Percentiles rank a stretch among this genome's conserved stretches.
These are phyloP conservation scores for Juncus effusus DNA, from an alignment of 176 grass and related monocot species.

Conservation along the genomic window DNA sequence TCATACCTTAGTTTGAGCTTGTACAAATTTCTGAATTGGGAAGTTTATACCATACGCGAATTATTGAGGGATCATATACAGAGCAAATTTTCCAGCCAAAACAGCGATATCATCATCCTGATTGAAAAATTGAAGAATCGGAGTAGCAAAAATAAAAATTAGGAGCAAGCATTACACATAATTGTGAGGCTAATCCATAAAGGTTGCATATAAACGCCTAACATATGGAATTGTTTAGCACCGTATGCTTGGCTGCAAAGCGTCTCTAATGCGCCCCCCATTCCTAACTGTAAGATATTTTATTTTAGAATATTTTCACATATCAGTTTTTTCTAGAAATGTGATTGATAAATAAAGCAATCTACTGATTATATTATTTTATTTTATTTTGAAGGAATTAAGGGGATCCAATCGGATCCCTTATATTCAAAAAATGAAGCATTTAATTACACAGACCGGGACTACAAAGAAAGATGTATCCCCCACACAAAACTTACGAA, in stretches of 20 bases:
- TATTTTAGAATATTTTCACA: too few species aligned
- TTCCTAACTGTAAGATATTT: constrained; percentile 36
- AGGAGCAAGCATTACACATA: constrained; percentile 38
- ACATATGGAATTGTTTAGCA: constrained; percentile 49
- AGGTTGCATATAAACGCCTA: constrained; percentile 63
- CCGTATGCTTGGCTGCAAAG: constrained; percentile 71
- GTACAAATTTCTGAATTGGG: constrained; percentile 69
- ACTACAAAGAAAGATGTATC: too few species aligned
- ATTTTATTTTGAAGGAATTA: too few species aligned
- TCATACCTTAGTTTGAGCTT: constrained; percentile 32
- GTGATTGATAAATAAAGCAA: too few species aligned
- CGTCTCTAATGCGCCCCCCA: constrained; percentile 71
- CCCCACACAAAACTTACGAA: too few species aligned
- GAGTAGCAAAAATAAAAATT: constrained; percentile 43
- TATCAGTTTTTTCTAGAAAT: too few species aligned
- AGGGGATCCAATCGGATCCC: too few species aligned
- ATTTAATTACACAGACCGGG: too few species aligned
- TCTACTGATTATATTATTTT: too few species aligned
- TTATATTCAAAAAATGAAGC: too few species aligned
- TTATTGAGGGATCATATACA: constrained; percentile 48
- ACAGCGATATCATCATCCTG: constrained; percentile 38
- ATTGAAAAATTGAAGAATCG: constrained; percentile 40
- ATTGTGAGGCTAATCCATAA: constrained; percentile 62
- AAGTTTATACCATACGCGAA: constrained; percentile 70
- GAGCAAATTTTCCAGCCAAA: constrained; percentile 36